Conservation (phyloP, 2,329 filamentous ascomycete species). For the Pseudogymnoascus sp. region DNA sequence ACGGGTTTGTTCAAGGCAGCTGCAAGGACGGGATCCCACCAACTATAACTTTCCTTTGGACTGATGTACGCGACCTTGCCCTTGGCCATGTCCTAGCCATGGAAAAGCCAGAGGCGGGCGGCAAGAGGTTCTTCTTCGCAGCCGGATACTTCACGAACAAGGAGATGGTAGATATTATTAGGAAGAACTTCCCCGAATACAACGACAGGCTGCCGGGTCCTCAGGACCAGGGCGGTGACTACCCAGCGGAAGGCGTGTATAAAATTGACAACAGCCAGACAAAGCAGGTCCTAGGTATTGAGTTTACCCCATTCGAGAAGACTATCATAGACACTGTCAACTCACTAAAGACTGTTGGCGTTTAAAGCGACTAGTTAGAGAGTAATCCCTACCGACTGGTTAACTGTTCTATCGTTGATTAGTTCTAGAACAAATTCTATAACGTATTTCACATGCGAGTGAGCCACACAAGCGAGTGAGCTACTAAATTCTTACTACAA, state of each 20-base stretch:
- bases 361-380: no score
- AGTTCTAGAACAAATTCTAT: no score
- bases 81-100: conserved; percentile 53
- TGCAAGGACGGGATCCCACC: conserved; percentile 45
- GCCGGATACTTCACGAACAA: conserved; percentile 52
- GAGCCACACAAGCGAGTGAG: no score
- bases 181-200: conserved; percentile 44
- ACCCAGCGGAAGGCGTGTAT: conserved; percentile 37
- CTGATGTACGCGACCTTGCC: conserved; percentile 53
- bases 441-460: no score
- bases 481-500: no score
- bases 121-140: conserved; percentile 54
- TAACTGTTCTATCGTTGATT: no score
- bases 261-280: conserved; percentile 46
- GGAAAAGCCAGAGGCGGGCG: conserved; percentile 45
- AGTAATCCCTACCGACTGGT: no score
- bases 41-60: conserved; percentile 41
- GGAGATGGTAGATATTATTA: conserved; percentile 46
- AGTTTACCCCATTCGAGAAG: conserved; percentile 47
- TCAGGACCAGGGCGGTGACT: conserved; percentile 27
- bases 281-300: conserved; percentile 47
- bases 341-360: conserved; percentile 16
- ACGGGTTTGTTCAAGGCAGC: conserved; percentile 49
- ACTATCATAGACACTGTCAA: conserved; percentile 49
- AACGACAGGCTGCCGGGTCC: conserved; percentile 37